These are phyloP conservation scores for Cladosporium sp. DNA, from an alignment of 2,329 filamentous ascomycete species.

Conservation along the genomic window DNA sequence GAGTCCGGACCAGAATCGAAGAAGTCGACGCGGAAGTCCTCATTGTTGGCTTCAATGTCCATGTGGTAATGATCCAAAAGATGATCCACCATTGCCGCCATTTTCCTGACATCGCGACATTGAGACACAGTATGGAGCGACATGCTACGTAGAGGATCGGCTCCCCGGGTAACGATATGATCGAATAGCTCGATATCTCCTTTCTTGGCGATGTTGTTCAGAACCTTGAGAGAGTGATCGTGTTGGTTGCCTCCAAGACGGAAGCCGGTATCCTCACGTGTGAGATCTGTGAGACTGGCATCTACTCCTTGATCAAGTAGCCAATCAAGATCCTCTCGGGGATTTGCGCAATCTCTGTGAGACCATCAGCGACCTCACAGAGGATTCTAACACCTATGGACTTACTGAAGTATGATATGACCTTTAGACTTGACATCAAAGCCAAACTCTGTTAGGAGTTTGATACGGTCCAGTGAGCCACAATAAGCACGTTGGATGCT, in stretches of 20 bases:
- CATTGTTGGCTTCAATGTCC: not conserved
- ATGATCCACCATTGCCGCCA: not conserved
- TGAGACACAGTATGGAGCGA: not conserved
- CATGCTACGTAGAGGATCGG: slow-evolving; percentile 5
- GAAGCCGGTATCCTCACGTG: not conserved
- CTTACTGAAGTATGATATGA: not conserved
- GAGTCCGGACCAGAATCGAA: not conserved
- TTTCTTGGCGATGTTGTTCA: slow-evolving; percentile 22
- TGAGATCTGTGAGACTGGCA: not conserved
- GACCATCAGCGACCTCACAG: not conserved
- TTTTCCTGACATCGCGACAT: not conserved
- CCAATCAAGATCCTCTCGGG: not conserved
- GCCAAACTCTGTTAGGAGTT: not conserved
- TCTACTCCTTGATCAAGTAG: not conserved
- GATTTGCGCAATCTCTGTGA: not conserved
- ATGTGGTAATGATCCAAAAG: not conserved
- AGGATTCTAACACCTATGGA: not conserved
- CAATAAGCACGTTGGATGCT: not conserved
- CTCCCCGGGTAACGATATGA: slow-evolving; percentile 23
- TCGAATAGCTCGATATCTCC: slow-evolving; percentile 24
- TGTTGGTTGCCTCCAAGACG: not conserved
- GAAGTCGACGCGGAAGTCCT: not conserved
- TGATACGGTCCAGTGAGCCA: not conserved
- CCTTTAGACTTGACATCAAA: not conserved
- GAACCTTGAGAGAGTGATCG: slow-evolving; percentile 6